phyloP scores from a whole-genome alignment of 148 eudicot species.

The Rhododendron molle region DNA sequence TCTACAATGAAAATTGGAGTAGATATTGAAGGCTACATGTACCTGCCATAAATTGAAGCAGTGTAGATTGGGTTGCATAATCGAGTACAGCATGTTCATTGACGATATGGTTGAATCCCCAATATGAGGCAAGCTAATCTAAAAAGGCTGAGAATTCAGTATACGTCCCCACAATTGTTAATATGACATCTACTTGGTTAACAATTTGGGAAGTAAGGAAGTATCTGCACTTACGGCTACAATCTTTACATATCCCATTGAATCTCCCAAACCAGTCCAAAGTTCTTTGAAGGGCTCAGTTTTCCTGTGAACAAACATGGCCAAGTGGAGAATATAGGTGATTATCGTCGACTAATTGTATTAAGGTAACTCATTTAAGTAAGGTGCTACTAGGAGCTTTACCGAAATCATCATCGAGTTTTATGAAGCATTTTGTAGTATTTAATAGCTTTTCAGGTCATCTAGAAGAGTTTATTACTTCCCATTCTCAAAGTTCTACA shows the following conservation, averaged over 20 bases:
- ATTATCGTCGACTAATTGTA: background rate
- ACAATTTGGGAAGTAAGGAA: background rate
- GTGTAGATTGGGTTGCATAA: constrained; percentile 51
- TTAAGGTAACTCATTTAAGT: too few species aligned
- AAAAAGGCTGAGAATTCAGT: constrained; percentile 19
- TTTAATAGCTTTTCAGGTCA: background rate
- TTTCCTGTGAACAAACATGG: constrained; percentile 37
- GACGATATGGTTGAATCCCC: constrained; percentile 42
- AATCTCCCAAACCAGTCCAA: constrained; percentile 71
- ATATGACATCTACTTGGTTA: background rate
- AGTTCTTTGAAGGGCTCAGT: constrained; percentile 48
- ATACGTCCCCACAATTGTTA: background rate
- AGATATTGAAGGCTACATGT: background rate
- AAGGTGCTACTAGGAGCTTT: background rate
- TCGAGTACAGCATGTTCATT: constrained; percentile 64
- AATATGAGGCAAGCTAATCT: constrained; percentile 81
- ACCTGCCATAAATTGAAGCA: constrained; percentile 95
- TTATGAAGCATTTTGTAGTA: background rate
- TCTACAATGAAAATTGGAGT: background rate
- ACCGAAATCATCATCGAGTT: background rate
- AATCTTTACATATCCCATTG: constrained; percentile 52
- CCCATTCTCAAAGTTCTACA: background rate
- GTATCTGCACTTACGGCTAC: constrained; percentile 53
- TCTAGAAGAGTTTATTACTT: background rate
- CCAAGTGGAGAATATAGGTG: background rate